phyloP scores from a whole-genome alignment of 305 asterid genomes.

The Petunia hybrid region DNA sequence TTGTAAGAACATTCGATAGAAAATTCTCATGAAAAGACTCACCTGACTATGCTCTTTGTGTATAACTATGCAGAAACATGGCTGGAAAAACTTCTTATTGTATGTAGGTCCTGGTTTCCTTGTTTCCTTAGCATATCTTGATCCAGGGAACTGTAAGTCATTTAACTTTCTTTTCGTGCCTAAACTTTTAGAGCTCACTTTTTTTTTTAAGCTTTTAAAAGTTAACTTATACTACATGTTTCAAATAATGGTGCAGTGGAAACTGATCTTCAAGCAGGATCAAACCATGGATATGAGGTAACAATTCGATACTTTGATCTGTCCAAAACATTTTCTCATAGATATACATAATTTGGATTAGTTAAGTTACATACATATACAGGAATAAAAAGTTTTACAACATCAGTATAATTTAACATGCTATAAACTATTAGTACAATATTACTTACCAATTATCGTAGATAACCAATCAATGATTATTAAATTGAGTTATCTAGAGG shows the following conservation, averaged over 20 bases:
- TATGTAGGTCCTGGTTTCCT: conserved; percentile 89
- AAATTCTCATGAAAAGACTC: neutral
- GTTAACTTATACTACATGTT: neutral
- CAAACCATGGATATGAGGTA: conserved; percentile 86
- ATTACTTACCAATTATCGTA: too few species aligned
- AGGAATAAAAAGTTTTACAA: too few species aligned
- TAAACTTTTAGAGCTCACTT: neutral
- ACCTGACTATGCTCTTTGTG: neutral
- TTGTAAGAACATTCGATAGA: too few species aligned
- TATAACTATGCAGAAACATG: conserved; percentile 54
- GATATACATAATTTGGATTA: neutral
- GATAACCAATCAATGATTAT: too few species aligned
- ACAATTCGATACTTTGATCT: conserved; percentile 9
- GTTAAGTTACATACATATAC: neutral
- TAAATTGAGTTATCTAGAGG: too few species aligned
- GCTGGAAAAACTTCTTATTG: conserved; percentile 73
- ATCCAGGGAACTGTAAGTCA: conserved; percentile 83
- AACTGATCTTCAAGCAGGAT: conserved; percentile 96
- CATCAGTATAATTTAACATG: too few species aligned
- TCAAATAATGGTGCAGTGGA: conserved; percentile 61
- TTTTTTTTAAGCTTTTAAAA: neutral
- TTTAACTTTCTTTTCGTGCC: neutral
- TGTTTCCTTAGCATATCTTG: conserved; percentile 89
- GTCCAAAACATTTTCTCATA: neutral
- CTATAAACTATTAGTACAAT: too few species aligned